Conservation (phyloP, 192 early-diverging fungal genomes). For the Paraglomus occultum region DNA sequence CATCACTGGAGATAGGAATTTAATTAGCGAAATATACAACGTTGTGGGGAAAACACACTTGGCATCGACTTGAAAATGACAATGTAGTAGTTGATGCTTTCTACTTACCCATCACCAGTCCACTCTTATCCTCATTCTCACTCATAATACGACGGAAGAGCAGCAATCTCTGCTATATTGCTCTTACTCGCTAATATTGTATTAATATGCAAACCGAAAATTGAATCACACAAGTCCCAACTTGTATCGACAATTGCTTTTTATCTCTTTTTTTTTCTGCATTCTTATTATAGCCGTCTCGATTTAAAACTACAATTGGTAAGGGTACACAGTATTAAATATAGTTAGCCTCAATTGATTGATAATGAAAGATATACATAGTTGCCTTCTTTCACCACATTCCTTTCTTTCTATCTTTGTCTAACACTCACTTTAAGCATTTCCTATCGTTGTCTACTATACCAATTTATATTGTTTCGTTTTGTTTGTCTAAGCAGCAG, state of each 20-base stretch:
- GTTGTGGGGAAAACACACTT: too few species aligned
- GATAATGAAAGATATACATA: not conserved
- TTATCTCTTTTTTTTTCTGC: too few species aligned
- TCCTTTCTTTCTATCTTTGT: conserved; percentile 1
- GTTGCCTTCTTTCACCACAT: not conserved
- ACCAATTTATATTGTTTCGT: not conserved
- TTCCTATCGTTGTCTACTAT: not conserved
- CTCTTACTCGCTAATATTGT: too few species aligned
- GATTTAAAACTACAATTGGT: not conserved
- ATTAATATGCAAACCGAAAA: not conserved
- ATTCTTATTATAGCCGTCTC: too few species aligned
- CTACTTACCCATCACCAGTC: too few species aligned
- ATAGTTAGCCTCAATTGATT: not conserved
- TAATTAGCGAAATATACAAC: too few species aligned
- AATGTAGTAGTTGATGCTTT: too few species aligned
- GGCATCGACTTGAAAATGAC: too few species aligned
- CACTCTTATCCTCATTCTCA: too few species aligned
- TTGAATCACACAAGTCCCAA: not conserved
- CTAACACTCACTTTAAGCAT: not conserved
- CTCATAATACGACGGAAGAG: too few species aligned
- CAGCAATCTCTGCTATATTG: too few species aligned
- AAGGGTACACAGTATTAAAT: not conserved
- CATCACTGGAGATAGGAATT: too few species aligned
- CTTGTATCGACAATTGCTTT: not conserved
- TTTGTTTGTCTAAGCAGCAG: not conserved